Conservation (phyloP, 129 eudicot species). For the Helianthus tuberosus region DNA sequence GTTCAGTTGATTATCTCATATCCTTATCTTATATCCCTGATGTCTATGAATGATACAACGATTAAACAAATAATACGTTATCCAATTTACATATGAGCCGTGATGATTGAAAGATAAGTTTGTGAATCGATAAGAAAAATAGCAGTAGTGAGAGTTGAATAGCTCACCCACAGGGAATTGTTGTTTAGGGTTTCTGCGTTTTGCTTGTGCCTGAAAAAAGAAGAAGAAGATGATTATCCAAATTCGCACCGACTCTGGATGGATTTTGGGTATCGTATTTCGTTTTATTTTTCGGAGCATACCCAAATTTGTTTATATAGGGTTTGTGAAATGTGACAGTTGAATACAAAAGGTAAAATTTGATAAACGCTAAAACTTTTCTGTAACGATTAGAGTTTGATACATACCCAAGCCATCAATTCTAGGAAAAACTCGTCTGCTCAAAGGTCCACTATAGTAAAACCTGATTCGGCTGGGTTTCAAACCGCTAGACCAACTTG, state of each 20-base stretch:
- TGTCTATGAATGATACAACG: neutral
- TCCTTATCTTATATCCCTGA: neutral
- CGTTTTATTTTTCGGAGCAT: no score
- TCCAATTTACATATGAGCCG: neutral
- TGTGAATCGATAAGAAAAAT: constrained; percentile 4
- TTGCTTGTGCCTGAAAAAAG: neutral
- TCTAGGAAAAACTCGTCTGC: no score
- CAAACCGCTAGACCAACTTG: no score
- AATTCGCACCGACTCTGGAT: neutral
- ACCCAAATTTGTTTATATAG: neutral
- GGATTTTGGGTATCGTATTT: neutral
- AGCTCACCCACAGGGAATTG: constrained; percentile 3
- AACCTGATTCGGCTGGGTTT: no score
- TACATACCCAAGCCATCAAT: no score
- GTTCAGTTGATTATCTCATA: neutral
- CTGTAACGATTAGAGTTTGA: no score
- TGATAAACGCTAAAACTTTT: no score
- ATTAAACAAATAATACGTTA: neutral
- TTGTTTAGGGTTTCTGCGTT: constrained; percentile 21
- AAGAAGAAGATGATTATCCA: constrained; percentile 3
- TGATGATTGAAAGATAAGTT: constrained; percentile 12
- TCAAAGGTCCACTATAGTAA: no score
- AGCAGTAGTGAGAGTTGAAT: constrained; percentile 12
- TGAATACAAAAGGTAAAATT: neutral
- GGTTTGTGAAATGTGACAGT: neutral